Conservation (phyloP, 768 basidiomycete genomes). For the Clitopilus hobsonii region DNA sequence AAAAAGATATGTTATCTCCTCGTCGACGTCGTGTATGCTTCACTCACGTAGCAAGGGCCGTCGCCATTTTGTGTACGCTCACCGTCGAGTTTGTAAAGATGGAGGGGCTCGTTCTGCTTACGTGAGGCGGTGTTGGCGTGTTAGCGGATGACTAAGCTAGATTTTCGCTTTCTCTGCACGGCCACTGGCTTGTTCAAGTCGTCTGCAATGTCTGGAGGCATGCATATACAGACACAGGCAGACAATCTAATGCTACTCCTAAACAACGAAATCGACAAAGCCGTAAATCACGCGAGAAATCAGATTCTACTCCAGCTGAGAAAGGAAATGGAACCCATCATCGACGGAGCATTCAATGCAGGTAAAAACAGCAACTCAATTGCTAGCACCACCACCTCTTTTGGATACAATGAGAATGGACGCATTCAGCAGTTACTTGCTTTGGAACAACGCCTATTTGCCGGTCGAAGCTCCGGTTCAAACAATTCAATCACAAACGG, state of each 20-base stretch:
- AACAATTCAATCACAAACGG: neutral
- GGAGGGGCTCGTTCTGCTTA: slow-evolving; percentile 1
- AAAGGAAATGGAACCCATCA: slow-evolving; percentile 3
- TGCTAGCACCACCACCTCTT: too few species aligned
- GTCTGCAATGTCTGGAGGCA: slow-evolving; percentile 2
- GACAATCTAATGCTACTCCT: slow-evolving; percentile 17
- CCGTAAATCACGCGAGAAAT: slow-evolving; percentile 6
- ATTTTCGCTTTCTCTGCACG: neutral
- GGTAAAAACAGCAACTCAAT: slow-evolving; percentile 2
- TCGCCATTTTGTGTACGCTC: slow-evolving; percentile 29
- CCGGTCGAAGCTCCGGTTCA: neutral
- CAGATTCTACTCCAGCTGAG: slow-evolving; percentile 3
- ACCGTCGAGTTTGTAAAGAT: slow-evolving; percentile 3
- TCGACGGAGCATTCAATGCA: slow-evolving; percentile 2
- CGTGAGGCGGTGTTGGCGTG: neutral
- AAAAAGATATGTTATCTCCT: slow-evolving; percentile 5
- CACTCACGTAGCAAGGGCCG: slow-evolving; percentile 76
- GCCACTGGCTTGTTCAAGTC: neutral
- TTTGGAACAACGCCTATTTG: neutral
- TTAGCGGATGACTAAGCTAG: neutral
- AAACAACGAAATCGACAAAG: slow-evolving; percentile 15
- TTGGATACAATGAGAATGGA: too few species aligned
- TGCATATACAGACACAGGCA: slow-evolving; percentile 16
- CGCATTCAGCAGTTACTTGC: slow-evolving; percentile 2
- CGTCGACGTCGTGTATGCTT: neutral